Percentiles rank a stretch among this genome's conserved stretches.
These are phyloP conservation scores for Pichia sp. DNA, from an alignment of 1,139 yeast species.

Conservation along the genomic window DNA sequence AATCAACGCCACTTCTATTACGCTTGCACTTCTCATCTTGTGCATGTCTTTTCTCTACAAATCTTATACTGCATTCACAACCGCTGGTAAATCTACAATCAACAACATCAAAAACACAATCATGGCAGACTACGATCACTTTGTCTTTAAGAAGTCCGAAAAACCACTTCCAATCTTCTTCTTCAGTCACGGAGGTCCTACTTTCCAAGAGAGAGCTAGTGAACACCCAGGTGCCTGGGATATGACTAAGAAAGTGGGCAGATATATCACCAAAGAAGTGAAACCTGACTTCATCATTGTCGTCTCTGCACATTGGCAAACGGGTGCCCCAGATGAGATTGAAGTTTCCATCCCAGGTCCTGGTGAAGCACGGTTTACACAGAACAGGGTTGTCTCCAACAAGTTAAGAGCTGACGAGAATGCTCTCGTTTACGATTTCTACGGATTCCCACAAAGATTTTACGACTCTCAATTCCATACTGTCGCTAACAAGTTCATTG, in stretches of 20 bases:
- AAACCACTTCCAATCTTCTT: slow-evolving; percentile 48
- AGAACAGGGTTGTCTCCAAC: slow-evolving; percentile 12
- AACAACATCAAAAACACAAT: slow-evolving; percentile 9
- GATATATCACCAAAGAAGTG: slow-evolving; percentile 36
- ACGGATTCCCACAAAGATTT: slow-evolving; percentile 60
- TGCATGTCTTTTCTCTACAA: slow-evolving; percentile 15
- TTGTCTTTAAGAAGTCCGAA: slow-evolving; percentile 15
- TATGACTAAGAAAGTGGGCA: slow-evolving; percentile 43
- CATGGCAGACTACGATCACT: slow-evolving; percentile 15
- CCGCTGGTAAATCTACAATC: slow-evolving; percentile 7
- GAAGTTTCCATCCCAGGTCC: slow-evolving; percentile 44
- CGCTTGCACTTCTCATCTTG: slow-evolving; percentile 6
- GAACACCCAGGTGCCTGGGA: slow-evolving; percentile 56
- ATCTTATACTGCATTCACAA: slow-evolving; percentile 7
- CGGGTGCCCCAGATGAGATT: slow-evolving; percentile 33
- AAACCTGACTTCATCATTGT: slow-evolving; percentile 61
- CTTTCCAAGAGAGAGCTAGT: slow-evolving; percentile 43
- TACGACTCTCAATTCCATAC: slow-evolving; percentile 58
- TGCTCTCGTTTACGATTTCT: slow-evolving; percentile 60
- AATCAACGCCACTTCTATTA: slow-evolving; percentile 1
- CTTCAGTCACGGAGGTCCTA: slow-evolving; percentile 76
- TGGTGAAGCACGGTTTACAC: slow-evolving; percentile 20
- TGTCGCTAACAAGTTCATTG: slow-evolving; percentile 34
- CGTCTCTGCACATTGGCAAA: slow-evolving; percentile 76
- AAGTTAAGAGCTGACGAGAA: slow-evolving; percentile 27